Evolutionary conservation across 139 green algal genomes (phyloP), one percentile per base, ranked within the genome.

Genomic region (Nannochloris sp.): DNA sequence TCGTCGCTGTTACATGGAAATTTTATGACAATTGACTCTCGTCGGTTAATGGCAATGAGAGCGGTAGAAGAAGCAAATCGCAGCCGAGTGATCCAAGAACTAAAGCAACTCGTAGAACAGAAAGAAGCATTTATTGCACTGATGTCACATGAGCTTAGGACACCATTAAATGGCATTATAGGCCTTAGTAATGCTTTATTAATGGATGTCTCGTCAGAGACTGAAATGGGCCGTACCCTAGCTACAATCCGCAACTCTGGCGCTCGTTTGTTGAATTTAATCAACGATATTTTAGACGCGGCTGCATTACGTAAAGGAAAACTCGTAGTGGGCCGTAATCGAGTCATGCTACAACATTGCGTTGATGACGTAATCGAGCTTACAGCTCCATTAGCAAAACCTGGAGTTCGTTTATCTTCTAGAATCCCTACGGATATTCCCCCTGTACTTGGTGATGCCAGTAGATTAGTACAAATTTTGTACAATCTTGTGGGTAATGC

Each of bases 161-260:
- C 85, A 32, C 85, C 85, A 23, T 79, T 92, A 33, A 92, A 92
- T 70, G 85, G 85, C 37, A 89, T 92, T 67, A 90, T 92, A 30
- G 81, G 82, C 24, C 69, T 77, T 7, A 64, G 42, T 13, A 59
- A 76, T 36, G 66, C 73, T 23, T 61, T 77, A 53, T 54, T 77
- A 7, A 55, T 46, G 44, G 63, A 70, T 47, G 29, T 3, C 37
- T 47, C n/a, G 13, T n/a, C 38, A 30, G 15, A 37, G 39, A 6
- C 55, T 25, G 55, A 42, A 8, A 27, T 19, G 33, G 59, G 10
- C 12, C 44, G 63, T 37, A 71, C 42, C 13, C 24, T 71, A n/a
- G 46, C 46, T 38, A 61, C 68, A 27, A 75, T 75, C 14, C 53
- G 61, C 29, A 71, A 71, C 61, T 55, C 27, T 23, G 68, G 68